Conservation (phyloP, 371 early-diverging fungal species). For the Furculomyces boomerangus region DNA sequence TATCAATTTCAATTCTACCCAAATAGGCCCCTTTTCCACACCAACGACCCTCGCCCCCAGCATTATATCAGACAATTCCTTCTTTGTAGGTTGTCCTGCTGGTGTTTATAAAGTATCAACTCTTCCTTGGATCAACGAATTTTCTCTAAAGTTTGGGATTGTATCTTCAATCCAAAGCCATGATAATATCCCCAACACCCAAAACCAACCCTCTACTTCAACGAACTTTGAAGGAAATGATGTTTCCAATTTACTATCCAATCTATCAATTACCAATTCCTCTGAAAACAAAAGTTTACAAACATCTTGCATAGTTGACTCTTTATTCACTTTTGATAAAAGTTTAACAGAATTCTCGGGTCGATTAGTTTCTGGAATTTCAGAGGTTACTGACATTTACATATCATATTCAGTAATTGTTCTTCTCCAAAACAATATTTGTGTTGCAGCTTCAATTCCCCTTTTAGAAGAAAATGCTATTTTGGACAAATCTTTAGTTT, state of each 20-base stretch:
- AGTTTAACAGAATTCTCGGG: too few relatives aligned
- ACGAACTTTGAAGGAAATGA: not conserved
- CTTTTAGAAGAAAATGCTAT: not conserved
- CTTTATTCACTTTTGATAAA: not conserved
- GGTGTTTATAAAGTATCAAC: not conserved
- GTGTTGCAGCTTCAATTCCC: not conserved
- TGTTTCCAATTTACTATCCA: not conserved
- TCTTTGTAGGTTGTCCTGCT: not conserved
- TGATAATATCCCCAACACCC: too few relatives aligned
- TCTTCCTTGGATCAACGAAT: not conserved
- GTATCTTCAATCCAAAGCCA: too few relatives aligned
- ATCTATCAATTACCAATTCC: not conserved
- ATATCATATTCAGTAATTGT: slow-evolving; percentile 21
- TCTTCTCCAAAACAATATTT: slow-evolving; percentile 9
- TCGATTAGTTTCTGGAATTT: slow-evolving; percentile 11
- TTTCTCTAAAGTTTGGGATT: not conserved
- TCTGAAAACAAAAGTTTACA: not conserved
- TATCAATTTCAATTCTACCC: not conserved
- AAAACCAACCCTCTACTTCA: not conserved
- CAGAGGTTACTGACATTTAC: slow-evolving; percentile 18
- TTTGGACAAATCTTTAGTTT: not conserved
- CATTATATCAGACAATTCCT: not conserved
- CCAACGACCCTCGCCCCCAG: not conserved
- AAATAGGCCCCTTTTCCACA: not conserved
- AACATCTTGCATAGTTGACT: not conserved